Conservation (phyloP, 352 stramenopile species). For the Pythium monospermum region DNA sequence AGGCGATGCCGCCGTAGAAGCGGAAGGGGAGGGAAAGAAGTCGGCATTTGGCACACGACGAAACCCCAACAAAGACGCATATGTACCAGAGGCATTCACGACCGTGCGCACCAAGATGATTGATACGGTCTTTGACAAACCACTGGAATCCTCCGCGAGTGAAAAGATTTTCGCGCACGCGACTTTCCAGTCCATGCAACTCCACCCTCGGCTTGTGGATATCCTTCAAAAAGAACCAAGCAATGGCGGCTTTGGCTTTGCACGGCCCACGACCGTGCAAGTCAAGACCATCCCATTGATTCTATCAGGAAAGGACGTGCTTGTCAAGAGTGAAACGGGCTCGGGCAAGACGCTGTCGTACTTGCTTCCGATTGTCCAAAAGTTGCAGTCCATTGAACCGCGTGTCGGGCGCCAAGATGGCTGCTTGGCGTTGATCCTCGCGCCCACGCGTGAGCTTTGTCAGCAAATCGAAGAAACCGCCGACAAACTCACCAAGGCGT, state of each 20-base stretch:
- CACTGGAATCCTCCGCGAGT: constrained; percentile 63
- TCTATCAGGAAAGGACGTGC: constrained; percentile 76
- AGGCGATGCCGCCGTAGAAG: neutral
- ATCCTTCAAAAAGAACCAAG: constrained; percentile 54
- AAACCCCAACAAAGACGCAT: constrained; percentile 80
- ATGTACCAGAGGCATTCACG: constrained; percentile 57
- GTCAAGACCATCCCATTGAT: constrained; percentile 75
- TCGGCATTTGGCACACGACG: constrained; percentile 65
- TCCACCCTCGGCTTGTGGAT: constrained; percentile 59
- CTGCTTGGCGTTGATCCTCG: constrained; percentile 95
- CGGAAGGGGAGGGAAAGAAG: constrained; percentile 11
- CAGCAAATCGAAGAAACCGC: constrained; percentile 86
- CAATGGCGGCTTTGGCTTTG: constrained; percentile 70
- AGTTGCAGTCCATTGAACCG: constrained; percentile 73
- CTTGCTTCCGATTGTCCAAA: constrained; percentile 94
- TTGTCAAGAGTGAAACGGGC: constrained; percentile 96
- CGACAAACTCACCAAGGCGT: constrained; percentile 79
- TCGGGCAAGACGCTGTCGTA: constrained; percentile 98
- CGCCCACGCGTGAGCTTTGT: constrained; percentile 96
- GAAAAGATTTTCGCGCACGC: constrained; percentile 76
- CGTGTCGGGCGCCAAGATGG: constrained; percentile 87
- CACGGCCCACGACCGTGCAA: constrained; percentile 72
- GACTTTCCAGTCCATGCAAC: constrained; percentile 72
- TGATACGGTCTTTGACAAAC: constrained; percentile 64
- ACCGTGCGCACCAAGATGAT: constrained; percentile 47